phyloP scores from a whole-genome alignment of 805 yeast species.

The Tetrapisispora fleetii region DNA sequence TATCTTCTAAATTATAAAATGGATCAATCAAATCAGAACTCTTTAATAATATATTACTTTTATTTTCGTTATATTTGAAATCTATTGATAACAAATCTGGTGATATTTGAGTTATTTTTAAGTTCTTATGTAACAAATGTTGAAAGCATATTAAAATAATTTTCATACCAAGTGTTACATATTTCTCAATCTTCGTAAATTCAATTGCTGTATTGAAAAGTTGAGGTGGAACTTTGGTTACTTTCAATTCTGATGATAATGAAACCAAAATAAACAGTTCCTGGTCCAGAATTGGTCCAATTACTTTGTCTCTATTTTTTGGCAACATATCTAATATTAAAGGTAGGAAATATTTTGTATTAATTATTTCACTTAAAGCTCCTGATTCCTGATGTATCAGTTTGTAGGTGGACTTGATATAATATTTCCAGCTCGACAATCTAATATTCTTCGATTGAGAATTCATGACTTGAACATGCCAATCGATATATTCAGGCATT shows the following conservation, averaged over 20 bases:
- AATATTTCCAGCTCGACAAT: slow-evolving; percentile 23
- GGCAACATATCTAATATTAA: slow-evolving; percentile 6
- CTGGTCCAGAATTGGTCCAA: slow-evolving; percentile 1
- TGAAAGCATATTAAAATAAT: slow-evolving; percentile 18
- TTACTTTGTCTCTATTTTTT: slow-evolving; percentile 1
- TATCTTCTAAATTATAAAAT: slow-evolving; percentile 15
- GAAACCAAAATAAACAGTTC: neutral
- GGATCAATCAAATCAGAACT: slow-evolving; percentile 9
- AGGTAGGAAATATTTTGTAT: slow-evolving; percentile 11
- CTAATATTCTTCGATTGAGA: slow-evolving; percentile 6
- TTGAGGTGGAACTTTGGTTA: neutral
- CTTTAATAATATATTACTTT: neutral
- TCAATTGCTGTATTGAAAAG: slow-evolving; percentile 2
- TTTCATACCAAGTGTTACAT: slow-evolving; percentile 14
- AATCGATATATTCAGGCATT: slow-evolving; percentile 10
- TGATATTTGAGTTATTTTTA: slow-evolving; percentile 4
- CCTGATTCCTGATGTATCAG: slow-evolving; percentile 13
- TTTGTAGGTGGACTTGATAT: slow-evolving; percentile 21
- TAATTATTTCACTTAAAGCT: slow-evolving; percentile 3
- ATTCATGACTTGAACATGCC: slow-evolving; percentile 14
- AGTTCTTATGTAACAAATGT: slow-evolving; percentile 12
- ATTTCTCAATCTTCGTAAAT: slow-evolving; percentile 8
- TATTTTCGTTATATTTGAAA: slow-evolving; percentile 1
- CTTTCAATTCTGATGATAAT: neutral
- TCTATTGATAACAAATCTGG: slow-evolving; percentile 8